Evolutionary conservation across 345 rosid species (phyloP).

Genomic region (Noccaea caerulescens): DNA sequence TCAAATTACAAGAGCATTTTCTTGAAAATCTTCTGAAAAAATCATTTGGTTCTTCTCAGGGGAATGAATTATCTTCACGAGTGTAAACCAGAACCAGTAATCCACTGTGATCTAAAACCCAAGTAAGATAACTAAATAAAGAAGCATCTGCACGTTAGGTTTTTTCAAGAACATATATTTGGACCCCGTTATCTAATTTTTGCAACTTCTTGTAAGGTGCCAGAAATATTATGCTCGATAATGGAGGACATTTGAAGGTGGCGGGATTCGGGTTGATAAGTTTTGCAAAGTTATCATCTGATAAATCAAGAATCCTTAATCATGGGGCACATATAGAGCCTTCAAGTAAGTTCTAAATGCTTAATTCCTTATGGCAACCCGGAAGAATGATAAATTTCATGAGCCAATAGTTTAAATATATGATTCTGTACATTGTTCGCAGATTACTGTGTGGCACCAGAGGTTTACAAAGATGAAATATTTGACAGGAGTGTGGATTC

Average conservation of each 20-base stretch:
- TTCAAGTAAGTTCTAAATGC: conserved; percentile 59
- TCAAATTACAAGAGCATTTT: background rate
- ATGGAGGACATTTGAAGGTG: conserved; percentile 81
- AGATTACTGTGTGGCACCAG: conserved; percentile 89
- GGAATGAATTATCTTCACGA: conserved; percentile 86
- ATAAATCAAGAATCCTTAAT: conserved; percentile 61
- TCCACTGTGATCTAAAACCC: conserved; percentile 92
- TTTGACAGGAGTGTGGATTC: conserved; percentile 83
- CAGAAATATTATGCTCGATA: conserved; percentile 99
- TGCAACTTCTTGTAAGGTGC: conserved; percentile 93
- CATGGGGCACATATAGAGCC: conserved; percentile 55
- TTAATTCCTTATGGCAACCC: conserved; percentile 21
- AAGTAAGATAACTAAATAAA: conserved; percentile 78
- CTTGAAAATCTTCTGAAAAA: conserved; percentile 5
- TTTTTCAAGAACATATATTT: conserved; percentile 30
- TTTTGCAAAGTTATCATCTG: conserved; percentile 60
- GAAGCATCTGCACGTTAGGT: conserved; percentile 44
- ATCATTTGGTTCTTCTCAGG: conserved; percentile 56
- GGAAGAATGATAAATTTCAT: background rate
- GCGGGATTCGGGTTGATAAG: conserved; percentile 83
- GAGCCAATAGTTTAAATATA: background rate
- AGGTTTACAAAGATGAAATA: conserved; percentile 64
- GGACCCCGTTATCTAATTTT: conserved; percentile 63
- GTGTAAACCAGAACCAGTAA: conserved; percentile 88
- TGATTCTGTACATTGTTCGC: conserved; percentile 16